A percentile compares a stretch with the other conserved stretches of the same genome.
phyloP scores from a whole-genome alignment of 2,329 filamentous ascomycete species.

The Aspergillus ibericus region DNA sequence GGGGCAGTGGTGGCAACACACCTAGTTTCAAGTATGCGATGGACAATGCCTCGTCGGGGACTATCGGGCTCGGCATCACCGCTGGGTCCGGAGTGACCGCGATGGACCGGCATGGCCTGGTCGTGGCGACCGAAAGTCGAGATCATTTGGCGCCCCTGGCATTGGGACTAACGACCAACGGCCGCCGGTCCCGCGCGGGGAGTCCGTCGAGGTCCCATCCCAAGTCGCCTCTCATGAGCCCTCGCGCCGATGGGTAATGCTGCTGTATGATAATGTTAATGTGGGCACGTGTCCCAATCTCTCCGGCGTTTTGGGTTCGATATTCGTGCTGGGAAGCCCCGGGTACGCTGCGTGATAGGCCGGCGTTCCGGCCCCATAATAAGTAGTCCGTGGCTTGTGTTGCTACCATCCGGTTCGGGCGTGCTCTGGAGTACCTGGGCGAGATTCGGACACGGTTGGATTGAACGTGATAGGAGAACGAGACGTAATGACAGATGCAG shows the following conservation, averaged over 20 bases:
- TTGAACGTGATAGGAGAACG: too few species aligned
- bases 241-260: conserved; percentile 36
- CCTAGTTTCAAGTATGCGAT: conserved; percentile 40
- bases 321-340: conserved; percentile 22
- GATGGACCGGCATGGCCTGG: conserved; percentile 68
- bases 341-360: conserved; percentile 7
- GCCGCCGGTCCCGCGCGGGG: conserved; percentile 44
- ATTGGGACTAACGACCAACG: conserved; percentile 50
- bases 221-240: conserved; percentile 38
- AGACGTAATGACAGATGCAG: too few species aligned
- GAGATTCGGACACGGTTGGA: too few species aligned
- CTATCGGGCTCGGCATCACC: conserved; percentile 39
- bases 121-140: conserved; percentile 79
- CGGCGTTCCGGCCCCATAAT: not conserved
- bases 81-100: conserved; percentile 36
- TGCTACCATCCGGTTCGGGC: conserved; percentile 17
- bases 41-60: conserved; percentile 43
- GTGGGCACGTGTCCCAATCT: conserved; percentile 11
- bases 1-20: conserved; percentile 31
- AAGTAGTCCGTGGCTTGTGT: conserved; percentile 24
- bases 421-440: not conserved
- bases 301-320: conserved; percentile 3
- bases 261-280: conserved; percentile 17
- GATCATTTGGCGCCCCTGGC: conserved; percentile 67
- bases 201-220: conserved; percentile 49